phyloP scores from a whole-genome alignment of 176 grass and related monocot species.

The Secale cereale region DNA sequence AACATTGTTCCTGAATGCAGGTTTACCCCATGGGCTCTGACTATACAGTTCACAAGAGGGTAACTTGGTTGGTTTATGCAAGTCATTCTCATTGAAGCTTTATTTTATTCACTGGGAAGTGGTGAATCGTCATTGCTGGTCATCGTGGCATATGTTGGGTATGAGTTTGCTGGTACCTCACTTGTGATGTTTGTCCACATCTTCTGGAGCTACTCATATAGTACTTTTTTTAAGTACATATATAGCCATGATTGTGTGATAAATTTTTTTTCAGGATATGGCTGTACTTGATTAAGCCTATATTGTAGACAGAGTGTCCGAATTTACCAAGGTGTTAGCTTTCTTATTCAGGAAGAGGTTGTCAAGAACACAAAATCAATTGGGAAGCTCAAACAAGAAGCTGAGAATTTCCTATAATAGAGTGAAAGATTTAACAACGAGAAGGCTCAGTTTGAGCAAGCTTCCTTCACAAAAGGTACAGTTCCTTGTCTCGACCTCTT shows the following conservation, averaged over 20 bases:
- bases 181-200: conserved; percentile 44
- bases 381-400: too few relatives aligned
- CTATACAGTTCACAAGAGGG: conserved; percentile 71
- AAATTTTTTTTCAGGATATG: neutral
- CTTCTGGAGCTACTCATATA: conserved; percentile 38
- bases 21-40: conserved; percentile 73
- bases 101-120: conserved; percentile 23
- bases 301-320: neutral
- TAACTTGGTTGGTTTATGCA: conserved; percentile 63
- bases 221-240: conserved; percentile 47
- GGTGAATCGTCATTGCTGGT: too few relatives aligned
- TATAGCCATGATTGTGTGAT: neutral
- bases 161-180: conserved; percentile 55
- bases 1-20: conserved; percentile 30
- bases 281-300: conserved; percentile 4
- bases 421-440: too few relatives aligned
- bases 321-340: conserved; percentile 7
- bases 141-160: conserved; percentile 23
- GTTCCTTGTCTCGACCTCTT: too few relatives aligned
- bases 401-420: too few relatives aligned
- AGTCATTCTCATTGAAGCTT: conserved; percentile 51
- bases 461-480: too few relatives aligned
- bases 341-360: conserved; percentile 69
- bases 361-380: conserved; percentile 67
- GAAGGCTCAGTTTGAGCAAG: too few relatives aligned